Base-by-base conservation (phyloP, 495 filamentous ascomycete genomes). In the Tuber borchii region DNA sequence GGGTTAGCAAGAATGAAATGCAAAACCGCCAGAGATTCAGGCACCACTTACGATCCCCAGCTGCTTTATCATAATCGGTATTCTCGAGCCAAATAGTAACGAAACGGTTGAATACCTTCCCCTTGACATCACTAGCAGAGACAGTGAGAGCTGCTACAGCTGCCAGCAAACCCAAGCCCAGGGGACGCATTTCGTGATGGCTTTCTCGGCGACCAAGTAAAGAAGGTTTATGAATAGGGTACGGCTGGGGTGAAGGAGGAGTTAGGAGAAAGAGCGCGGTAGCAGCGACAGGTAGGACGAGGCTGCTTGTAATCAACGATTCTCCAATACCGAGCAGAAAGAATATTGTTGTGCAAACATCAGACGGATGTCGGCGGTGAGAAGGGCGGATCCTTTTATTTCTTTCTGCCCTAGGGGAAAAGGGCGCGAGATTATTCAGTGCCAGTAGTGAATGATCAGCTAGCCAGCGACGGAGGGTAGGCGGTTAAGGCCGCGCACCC, bases 71-170 rank as follows among this genome's bases (percentile, higher is more conserved):
- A 73, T 85, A 86, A 85, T 93, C 90, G 46, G 88, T 90, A 80
- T 93, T 93, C 84, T 93, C 91, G 20, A 93, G 85, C 89, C 90
- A 93, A 80, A 93, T 89, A 74, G 88, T 86, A 46, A 89, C 86
- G 76, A 92, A 88, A 16, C 89, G 87, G 82, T 92, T 85, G 78
- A 93, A 93, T 1, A 86, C 89, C 76, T 88, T 86, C 72, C 91
- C 91, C 75, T 85, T 78, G 71, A 93, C 88, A 79, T 65, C 56
- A 16, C 56, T 65, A 34, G 56, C 56, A 65, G 56, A 34, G 56
- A 31, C 56, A 34, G 56, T 6, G 26, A 17, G 1, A 34, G 56
- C 56, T 19, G 26, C 83, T 37, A 85, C 84, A 69, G 81, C 72
- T 12, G 80, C 83, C 6, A 83, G 83, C 56, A 65, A 65, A 34